Base-by-base conservation (phyloP, 169 alveolate species). In the Eimeria necatrix region DNA sequence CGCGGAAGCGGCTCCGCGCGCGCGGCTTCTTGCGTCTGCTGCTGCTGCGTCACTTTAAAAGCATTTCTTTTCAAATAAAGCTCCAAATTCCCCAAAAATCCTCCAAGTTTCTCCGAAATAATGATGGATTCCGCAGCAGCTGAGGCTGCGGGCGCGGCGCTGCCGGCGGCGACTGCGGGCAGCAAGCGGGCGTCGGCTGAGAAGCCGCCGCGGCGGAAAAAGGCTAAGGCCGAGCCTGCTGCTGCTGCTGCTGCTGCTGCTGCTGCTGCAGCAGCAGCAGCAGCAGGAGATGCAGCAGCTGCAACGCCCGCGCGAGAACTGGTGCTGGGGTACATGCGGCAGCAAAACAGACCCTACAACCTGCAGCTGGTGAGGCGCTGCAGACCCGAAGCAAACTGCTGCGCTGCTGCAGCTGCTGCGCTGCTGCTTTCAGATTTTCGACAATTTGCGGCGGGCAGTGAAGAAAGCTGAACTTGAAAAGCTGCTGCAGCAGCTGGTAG, bases 341-440 rank as follows among this genome's bases (percentile, higher is more conserved):
- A 80, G 86, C 95, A 91, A 46, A 91, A 91, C 61, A 22, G 95
- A 16, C 95, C 95, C 12, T 91, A 91, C 53, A 91, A 91, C 95
- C 81, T 64, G 64, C 95, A 91, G 92, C 73, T 91, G 41, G 95
- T 91, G 70, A 59, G 95, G 24, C 83, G 32, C 68, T 3, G 56
- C 49, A 24, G 51, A 32, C 22, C 4, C 16, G 9, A 4, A 78
- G 14, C 26, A 9, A 48, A 49, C n/a, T 41, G 10, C 70, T 24
- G 7, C 4, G 12, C 56, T 48, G 14, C 52, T 22, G 16, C 70
- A 16, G 24, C n/a, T 59, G 70, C 70, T n/a, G n/a, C 70, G 6
- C 18, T 49, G n/a, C 84, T 26, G 56, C 20, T n/a, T 18, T 0
- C 91, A 91, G 95, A 53, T 91, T 10, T 91, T 91, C 48, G 95